Evolutionary conservation across 805 yeast genomes (phyloP).

Genomic region (Gaillardinia entomophila): DNA sequence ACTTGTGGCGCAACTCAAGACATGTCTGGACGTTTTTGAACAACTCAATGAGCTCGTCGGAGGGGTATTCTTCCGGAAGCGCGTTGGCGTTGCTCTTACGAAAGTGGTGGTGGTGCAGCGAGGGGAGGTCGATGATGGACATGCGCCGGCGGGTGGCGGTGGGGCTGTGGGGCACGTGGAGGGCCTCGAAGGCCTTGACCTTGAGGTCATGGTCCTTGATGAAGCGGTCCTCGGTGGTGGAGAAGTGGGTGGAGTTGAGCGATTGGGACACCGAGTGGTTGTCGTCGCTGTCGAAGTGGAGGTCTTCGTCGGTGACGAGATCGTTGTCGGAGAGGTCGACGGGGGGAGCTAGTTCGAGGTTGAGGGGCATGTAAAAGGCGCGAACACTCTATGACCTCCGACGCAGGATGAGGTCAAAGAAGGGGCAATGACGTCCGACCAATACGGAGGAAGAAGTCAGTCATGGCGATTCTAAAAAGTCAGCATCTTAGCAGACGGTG

Average conservation of each 20-base stretch:
- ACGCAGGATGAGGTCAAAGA: too few species aligned
- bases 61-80: conserved; percentile 50
- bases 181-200: conserved; percentile 49
- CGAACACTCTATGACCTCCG: too few species aligned
- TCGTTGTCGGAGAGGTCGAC: not conserved
- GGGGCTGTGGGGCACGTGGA: conserved; percentile 16
- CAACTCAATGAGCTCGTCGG: conserved; percentile 61
- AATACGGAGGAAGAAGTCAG: too few species aligned
- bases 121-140: conserved; percentile 36
- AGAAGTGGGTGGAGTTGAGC: conserved; percentile 48
- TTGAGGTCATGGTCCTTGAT: conserved; percentile 67
- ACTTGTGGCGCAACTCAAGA: conserved; percentile 69
- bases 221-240: conserved; percentile 59
- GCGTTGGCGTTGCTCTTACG: conserved; percentile 10
- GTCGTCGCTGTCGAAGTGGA: conserved; percentile 6
- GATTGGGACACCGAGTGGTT: conserved; percentile 27
- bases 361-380: too few species aligned
- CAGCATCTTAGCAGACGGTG: too few species aligned
- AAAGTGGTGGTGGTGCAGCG: conserved; percentile 9
- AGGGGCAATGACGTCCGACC: too few species aligned
- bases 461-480: too few species aligned
- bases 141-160: conserved; percentile 24
- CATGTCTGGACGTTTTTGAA: conserved; percentile 61
- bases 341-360: too few species aligned
- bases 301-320: conserved; percentile 1